Percentiles rank a stretch among this genome's conserved stretches.
These are phyloP conservation scores for Uncinocarpus reesii DNA, from an alignment of 2,329 filamentous ascomycete genomes.

Conservation along the genomic window DNA sequence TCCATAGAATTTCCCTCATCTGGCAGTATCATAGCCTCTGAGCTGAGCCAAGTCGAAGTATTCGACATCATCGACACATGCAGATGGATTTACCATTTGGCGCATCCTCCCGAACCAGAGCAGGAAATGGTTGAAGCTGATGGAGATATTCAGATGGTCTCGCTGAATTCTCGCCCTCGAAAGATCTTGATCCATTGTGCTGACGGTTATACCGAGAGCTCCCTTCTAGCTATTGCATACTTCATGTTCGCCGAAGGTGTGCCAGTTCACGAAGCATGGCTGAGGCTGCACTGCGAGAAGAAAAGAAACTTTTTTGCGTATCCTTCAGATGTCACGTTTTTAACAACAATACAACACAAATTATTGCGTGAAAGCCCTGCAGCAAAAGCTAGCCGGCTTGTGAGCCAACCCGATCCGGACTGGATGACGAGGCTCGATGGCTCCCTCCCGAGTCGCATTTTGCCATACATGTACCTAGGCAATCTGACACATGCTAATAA, in stretches of 20 bases:
- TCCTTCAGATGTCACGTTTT: constrained; percentile 71
- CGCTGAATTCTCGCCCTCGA: constrained; percentile 36
- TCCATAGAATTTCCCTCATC: constrained; percentile 81
- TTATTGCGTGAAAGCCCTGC: constrained; percentile 49
- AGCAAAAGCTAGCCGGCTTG: constrained; percentile 20
- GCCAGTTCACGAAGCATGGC: constrained; percentile 75
- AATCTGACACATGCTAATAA: constrained; percentile 93
- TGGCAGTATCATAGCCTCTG: constrained; percentile 78
- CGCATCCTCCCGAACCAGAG: constrained; percentile 48
- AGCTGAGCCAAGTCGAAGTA: constrained; percentile 70
- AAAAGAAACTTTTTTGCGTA: constrained; percentile 94
- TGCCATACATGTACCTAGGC: constrained; percentile 93
- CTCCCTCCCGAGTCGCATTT: constrained; percentile 75
- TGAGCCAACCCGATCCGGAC: constrained; percentile 45
- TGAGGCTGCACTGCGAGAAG: constrained; percentile 68
- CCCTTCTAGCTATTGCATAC: constrained; percentile 80
- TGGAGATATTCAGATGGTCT: constrained; percentile 47
- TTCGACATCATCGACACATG: constrained; percentile 79
- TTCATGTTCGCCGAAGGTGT: constrained; percentile 82
- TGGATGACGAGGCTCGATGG: constrained; percentile 84
- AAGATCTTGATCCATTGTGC: constrained; percentile 85
- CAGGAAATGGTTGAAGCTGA: constrained; percentile 38
- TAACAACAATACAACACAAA: constrained; percentile 65
- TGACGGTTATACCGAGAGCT: constrained; percentile 93
- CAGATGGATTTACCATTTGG: constrained; percentile 77